phyloP scores from a whole-genome alignment of 805 yeast species.

The Barnettozyma pratensis region DNA sequence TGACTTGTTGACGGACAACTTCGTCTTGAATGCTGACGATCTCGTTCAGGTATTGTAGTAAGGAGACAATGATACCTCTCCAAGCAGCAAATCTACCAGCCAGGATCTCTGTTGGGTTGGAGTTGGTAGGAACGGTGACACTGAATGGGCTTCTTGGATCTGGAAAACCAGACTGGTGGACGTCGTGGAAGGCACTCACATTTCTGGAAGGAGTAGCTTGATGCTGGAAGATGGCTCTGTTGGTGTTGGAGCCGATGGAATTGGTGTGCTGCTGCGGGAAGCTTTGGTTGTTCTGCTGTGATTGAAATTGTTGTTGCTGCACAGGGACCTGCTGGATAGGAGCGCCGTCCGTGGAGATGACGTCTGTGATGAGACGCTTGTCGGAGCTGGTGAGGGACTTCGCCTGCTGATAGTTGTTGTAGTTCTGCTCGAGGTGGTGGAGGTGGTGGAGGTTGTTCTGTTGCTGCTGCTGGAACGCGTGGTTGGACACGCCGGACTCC shows the following conservation, averaged over 20 bases:
- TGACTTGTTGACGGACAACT: slow-evolving; percentile 71
- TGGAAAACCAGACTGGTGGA: not conserved
- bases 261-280: slow-evolving; percentile 11
- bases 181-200: not conserved
- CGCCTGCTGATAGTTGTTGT: slow-evolving; percentile 34
- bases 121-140: slow-evolving; percentile 48
- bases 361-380: slow-evolving; percentile 18
- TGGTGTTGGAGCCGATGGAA: slow-evolving; percentile 3
- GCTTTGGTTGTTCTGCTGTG: slow-evolving; percentile 11
- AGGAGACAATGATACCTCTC: slow-evolving; percentile 72
- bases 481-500: slow-evolving; percentile 31
- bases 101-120: slow-evolving; percentile 82
- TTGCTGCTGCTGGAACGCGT: slow-evolving; percentile 39
- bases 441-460: slow-evolving; percentile 40
- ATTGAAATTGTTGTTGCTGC: slow-evolving; percentile 7
- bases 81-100: slow-evolving; percentile 83
- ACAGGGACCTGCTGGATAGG: too few species aligned
- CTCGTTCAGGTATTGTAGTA: slow-evolving; percentile 72
- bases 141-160: slow-evolving; percentile 47
- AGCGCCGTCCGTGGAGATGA: not conserved
- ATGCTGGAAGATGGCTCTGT: not conserved
- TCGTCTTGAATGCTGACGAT: slow-evolving; percentile 85
- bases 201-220: slow-evolving; percentile 10
- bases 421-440: slow-evolving; percentile 38
- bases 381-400: slow-evolving; percentile 37